Evolutionary conservation across 805 yeast species (phyloP).

Genomic region (Nakazawaea holstii): DNA sequence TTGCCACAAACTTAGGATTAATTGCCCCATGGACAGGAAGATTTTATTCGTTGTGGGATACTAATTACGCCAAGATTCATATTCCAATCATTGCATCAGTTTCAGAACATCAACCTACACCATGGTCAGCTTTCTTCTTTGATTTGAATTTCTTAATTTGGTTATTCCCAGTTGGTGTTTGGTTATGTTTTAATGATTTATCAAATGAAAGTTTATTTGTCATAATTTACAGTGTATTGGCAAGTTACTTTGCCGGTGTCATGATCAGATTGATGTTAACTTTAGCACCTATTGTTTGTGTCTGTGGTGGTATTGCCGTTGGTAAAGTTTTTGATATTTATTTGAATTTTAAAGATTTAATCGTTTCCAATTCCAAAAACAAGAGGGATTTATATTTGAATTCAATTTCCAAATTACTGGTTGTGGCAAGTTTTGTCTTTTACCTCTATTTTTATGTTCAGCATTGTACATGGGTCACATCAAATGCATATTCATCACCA

Average conservation of each 20-base stretch:
- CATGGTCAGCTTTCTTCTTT: slow-evolving; percentile 98
- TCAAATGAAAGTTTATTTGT: slow-evolving; percentile 90
- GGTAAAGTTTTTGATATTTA: slow-evolving; percentile 82
- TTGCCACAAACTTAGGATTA: slow-evolving; percentile 82
- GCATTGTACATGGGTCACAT: slow-evolving; percentile 97
- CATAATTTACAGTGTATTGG: slow-evolving; percentile 86
- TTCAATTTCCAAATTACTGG: slow-evolving; percentile 54
- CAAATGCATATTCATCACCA: slow-evolving; percentile 94
- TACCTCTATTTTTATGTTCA: slow-evolving; percentile 78
- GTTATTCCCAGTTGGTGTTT: slow-evolving; percentile 98
- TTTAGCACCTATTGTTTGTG: slow-evolving; percentile 93
- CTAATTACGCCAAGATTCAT: slow-evolving; percentile 94
- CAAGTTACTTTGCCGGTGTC: slow-evolving; percentile 97
- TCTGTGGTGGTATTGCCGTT: slow-evolving; percentile 83
- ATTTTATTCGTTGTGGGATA: slow-evolving; percentile 97
- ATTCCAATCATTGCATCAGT: slow-evolving; percentile 98
- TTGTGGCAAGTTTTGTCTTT: slow-evolving; percentile 60
- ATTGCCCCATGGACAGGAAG: slow-evolving; percentile 99
- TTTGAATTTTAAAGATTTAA: slow-evolving; percentile 44
- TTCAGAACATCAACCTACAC: slow-evolving; percentile 99
- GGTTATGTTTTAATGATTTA: slow-evolving; percentile 82
- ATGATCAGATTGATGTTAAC: slow-evolving; percentile 98
- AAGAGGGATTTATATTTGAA: slow-evolving; percentile 20
- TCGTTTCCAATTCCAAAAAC: slow-evolving; percentile 11
- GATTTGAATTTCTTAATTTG: slow-evolving; percentile 91